Percentiles rank a stretch among this genome's conserved stretches.
Conservation (phyloP, 1,284 basidiomycete species). For the Mycena sp. region DNA sequence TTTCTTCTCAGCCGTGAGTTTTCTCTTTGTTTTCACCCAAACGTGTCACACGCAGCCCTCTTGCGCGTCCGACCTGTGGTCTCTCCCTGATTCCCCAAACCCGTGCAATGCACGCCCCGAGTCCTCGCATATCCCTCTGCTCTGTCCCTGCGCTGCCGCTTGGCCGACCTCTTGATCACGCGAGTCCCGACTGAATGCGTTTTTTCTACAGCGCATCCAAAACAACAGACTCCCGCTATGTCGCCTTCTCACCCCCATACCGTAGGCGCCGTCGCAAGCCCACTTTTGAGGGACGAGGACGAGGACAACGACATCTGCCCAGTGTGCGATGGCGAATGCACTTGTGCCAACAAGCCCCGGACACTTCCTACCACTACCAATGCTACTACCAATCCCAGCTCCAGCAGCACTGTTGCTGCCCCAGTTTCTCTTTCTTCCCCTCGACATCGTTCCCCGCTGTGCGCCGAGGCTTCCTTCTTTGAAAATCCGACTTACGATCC, state of each 20-base stretch:
- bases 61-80: neutral
- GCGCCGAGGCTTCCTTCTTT: conserved; percentile 52
- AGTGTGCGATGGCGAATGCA: conserved; percentile 87
- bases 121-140: neutral
- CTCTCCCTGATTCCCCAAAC: conserved; percentile 2
- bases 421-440: conserved; percentile 32
- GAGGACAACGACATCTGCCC: conserved; percentile 86
- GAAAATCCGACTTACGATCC: conserved; percentile 81
- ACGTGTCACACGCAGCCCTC: conserved; percentile 38
- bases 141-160: neutral
- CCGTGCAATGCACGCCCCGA: neutral
- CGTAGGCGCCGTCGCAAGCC: conserved; percentile 51
- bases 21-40: conserved; percentile 25
- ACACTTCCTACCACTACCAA: conserved; percentile 36
- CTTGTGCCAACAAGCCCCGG: conserved; percentile 58
- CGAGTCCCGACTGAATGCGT: conserved; percentile 38
- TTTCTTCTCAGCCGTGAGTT: conserved; percentile 58
- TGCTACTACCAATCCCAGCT: conserved; percentile 34
- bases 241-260: conserved; percentile 74
- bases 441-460: conserved; percentile 33
- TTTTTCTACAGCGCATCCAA: conserved; percentile 58
- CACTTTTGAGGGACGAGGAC: conserved; percentile 44
- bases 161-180: conserved; percentile 20
- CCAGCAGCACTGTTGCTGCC: conserved; percentile 8
- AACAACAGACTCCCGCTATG: conserved; percentile 68